phyloP scores from a whole-genome alignment of 2,329 filamentous ascomycete species.

The Mariannaea elegans region DNA sequence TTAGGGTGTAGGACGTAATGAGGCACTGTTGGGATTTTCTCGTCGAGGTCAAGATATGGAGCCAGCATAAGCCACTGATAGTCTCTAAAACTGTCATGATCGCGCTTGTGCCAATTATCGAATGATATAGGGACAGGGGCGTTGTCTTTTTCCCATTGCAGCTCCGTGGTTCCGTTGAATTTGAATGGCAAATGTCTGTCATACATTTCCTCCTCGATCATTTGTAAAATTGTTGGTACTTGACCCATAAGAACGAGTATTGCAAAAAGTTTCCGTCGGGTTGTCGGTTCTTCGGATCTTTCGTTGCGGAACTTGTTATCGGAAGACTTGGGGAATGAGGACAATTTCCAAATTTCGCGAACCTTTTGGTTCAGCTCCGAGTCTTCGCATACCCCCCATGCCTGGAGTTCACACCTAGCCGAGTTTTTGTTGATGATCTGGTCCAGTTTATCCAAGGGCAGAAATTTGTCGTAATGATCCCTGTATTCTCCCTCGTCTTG shows the following conservation, averaged over 20 bases:
- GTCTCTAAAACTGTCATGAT: background rate
- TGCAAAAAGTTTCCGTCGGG: background rate
- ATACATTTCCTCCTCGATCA: slow-evolving; percentile 7
- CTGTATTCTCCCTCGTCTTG: no score
- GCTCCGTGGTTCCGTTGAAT: background rate
- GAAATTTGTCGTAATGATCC: no score
- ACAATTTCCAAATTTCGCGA: no score
- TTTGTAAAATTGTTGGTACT: background rate
- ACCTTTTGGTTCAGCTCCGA: no score
- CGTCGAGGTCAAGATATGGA: background rate
- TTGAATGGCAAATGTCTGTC: slow-evolving; percentile 16
- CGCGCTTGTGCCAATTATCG: background rate
- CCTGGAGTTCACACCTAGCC: no score
- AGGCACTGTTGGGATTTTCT: background rate
- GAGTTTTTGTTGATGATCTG: no score
- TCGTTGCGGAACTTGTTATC: no score
- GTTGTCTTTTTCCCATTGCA: no score
- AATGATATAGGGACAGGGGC: no score
- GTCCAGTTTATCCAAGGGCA: no score
- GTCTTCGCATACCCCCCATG: no score
- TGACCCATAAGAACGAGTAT: background rate
- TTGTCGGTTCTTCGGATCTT: background rate
- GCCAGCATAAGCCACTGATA: slow-evolving; percentile 5
- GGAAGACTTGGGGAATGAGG: no score
- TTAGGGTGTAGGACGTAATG: background rate